Evolutionary conservation across 1,139 yeast genomes (phyloP), one percentile per base, ranked within the genome.

Genomic region (Diutina catenulata): DNA sequence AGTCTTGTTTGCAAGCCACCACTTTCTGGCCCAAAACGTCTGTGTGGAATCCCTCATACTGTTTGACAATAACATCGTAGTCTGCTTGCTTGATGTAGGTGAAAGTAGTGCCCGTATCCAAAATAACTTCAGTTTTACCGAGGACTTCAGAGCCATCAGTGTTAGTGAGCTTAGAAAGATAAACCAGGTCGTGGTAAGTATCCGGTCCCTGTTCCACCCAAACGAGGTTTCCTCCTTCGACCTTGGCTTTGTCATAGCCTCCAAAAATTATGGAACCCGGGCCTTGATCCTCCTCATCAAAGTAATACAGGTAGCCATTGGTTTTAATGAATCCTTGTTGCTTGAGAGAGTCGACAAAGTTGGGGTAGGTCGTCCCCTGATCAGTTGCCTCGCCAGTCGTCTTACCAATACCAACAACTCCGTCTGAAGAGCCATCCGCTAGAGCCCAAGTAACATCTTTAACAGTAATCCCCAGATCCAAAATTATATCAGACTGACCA

Each of bases 361-460:
- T 31, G 5, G 35, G 25, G 14, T 29, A 29, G 5, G 7, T 10
- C n/a, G n/a, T n/a, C n/a, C n/a, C n/a, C 11, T 16, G 11, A 1
- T 14, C 19, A 9, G 24, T 20, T 4, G 22, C 20, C 14, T 31
- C 35, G 8, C 21, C 21, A n/a, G n/a, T 19, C 9, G 21, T 19
- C 14, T 21, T 20, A 21, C 35, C 45, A 15, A 43, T 26, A 2
- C 45, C 44, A 36, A 43, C 37, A 9, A 43, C 38, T 2, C 45
- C 46, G 2, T 25, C 37, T 18, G 16, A 15, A 24, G 19, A 10
- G 5, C 22, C 28, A 28, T 23, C 18, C 19, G 39, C 37, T 22
- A 24, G 16, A 3, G 43, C 46, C 23, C 41, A 44, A 37, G 41
- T 43, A 36, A 42, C 39, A 19, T 28, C 19, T 2, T 36, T 14